Evolutionary conservation across 75 land plant species (phyloP), one percentile per base, ranked within the genome.

Genomic region (Sequoia sempervirens): DNA sequence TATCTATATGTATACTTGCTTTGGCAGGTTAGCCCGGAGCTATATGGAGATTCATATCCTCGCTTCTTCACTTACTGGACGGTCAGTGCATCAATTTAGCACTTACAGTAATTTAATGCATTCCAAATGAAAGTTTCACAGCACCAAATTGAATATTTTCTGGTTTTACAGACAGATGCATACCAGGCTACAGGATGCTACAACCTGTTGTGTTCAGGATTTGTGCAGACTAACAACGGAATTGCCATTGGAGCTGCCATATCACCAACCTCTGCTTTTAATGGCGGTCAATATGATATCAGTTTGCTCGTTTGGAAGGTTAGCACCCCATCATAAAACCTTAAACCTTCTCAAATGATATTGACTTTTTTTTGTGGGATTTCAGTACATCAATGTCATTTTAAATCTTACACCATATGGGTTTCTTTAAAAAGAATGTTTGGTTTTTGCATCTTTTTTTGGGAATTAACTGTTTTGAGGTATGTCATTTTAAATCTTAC

Each of bases 41-140:
- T 96, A 15, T 96, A 96, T 87, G 98, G 98, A 17, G 98, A 96
- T 84, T 89, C 85, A 81, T 85, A 87, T 74, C 97, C 98, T 34
- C 89, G 97, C 73, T 91, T 96, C 83, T 96, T 96, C 89, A 95
- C 95, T 3, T 96, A 96, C 73, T 96, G 98, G 98, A 96, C 98
- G 58, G 98, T 96, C 82, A 90, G 89, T 82, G 58, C 37, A 54
- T 38, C 32, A 40, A 37, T 38, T 38, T 12, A 36, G 18, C 13
- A 36, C 2, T 36, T n/a, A 5, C 12, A 6, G 15, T 66, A 46
- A 43, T 9, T 30, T 28, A n/a, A 41, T 13, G 50, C 4, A 50
- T 6, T 36, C 79, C 18, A 34, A n/a, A 5, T 14, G 26, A 75
- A 28, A 15, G 79, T n/a, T 83, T 80, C 12, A 43, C 10, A 32